Conservation (phyloP, 208 protist species). For the Acanthamoeba healyi region DNA sequence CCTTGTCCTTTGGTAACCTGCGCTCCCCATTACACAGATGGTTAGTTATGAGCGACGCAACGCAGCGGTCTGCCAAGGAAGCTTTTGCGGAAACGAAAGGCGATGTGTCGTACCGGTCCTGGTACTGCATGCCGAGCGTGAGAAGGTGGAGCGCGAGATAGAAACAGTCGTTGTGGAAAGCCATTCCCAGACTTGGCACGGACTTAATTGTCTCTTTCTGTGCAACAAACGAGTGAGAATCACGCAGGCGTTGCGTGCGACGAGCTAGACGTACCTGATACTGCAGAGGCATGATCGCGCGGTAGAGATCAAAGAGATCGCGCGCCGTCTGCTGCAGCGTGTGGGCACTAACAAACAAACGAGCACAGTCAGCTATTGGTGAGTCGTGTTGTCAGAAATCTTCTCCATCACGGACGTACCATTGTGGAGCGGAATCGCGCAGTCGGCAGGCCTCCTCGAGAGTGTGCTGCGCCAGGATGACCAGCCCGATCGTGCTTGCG, state of each 20-base stretch:
- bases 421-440: slow-evolving; percentile 12
- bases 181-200: slow-evolving; percentile 27
- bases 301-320: slow-evolving; percentile 58
- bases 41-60: not conserved
- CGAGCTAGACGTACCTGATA: not conserved
- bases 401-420: not conserved
- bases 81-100: too few relatives aligned
- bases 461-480: slow-evolving; percentile 40
- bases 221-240: not conserved
- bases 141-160: slow-evolving; percentile 76
- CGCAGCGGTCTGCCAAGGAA: too few relatives aligned
- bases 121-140: slow-evolving; percentile 53
- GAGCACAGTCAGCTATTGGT: too few relatives aligned
- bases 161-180: slow-evolving; percentile 78
- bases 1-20: slow-evolving; percentile 9
- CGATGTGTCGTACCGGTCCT: slow-evolving; percentile 3
- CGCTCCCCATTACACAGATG: not conserved
- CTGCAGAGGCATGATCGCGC: slow-evolving; percentile 57
- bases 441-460: slow-evolving; percentile 46
- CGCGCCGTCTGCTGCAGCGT: slow-evolving; percentile 67
- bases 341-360: not conserved
- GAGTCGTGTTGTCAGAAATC: not conserved
- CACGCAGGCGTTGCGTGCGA: too few relatives aligned
- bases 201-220: slow-evolving; percentile 5
- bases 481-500: slow-evolving; percentile 9